Evolutionary conservation across 371 early-diverging fungal species (phyloP), one percentile per base, ranked within the genome.

Genomic region (Mucor sp.): DNA sequence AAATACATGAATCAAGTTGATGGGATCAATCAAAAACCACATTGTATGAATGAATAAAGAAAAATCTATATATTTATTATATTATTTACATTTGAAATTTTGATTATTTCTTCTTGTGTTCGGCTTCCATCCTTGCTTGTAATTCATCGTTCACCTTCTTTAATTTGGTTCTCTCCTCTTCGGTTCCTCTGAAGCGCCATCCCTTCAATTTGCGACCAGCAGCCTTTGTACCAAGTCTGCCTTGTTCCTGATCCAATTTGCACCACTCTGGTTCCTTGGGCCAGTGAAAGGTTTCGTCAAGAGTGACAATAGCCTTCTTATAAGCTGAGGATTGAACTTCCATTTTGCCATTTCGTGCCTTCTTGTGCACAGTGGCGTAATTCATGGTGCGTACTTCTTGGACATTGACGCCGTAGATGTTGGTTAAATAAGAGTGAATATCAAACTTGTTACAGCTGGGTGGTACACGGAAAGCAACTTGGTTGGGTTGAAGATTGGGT

Each of bases 381-480:
- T 93, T 95, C 86, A 95, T 90, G 15, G 97, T 98, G 62, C 97
- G 91, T 15, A 98, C 95, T 75, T 95, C 94, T 48, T 89, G 86
- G 9, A 96, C 85, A 41, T 85, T 85, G 59, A 96, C 87, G 57
- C 90, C 86, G 81, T 98, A 98, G 48, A 97, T 87, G 71, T 93
- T 87, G 67, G 89, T 78, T 27, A 98, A 89, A 68, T 95, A 95
- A 62, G 93, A 90, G 53, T 89, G 86, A 76, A 98, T 93, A 77
- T 98, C 98, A 37, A 97, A 87, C 80, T 98, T 98, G 89, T 96
- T 97, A 76, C 95, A 84, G 39, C 87, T 83, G n/a, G 91, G 93
- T 35, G 97, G 97, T 0, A 95, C 92, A 23, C 92, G 89, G 89
- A 98, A 98, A 32, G 95, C 96, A 25, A 92, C 95, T 76, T 95